Evolutionary conservation across 371 early-diverging fungal genomes (phyloP).

Genomic region (Gilbertella persicaria): DNA sequence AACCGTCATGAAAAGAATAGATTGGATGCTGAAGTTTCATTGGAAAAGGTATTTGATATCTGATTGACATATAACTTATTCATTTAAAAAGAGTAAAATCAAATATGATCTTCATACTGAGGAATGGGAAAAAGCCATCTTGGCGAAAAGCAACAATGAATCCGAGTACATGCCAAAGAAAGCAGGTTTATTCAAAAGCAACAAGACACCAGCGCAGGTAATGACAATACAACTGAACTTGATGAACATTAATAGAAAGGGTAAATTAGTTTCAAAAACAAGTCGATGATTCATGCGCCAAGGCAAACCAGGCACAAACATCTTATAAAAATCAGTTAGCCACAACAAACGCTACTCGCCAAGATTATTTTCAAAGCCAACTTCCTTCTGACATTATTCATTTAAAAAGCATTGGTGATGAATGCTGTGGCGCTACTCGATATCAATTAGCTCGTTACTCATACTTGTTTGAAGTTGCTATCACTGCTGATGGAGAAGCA

Average conservation of each 20-base stretch:
- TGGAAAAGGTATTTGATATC: slow-evolving; percentile 86
- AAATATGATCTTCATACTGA: slow-evolving; percentile 71
- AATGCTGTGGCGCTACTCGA: slow-evolving; percentile 65
- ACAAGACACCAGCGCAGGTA: slow-evolving; percentile 58
- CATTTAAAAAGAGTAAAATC: slow-evolving; percentile 50
- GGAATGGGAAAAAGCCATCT: slow-evolving; percentile 76
- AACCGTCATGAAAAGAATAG: slow-evolving; percentile 63
- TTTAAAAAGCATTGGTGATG: slow-evolving; percentile 71
- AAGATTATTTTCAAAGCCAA: slow-evolving; percentile 61
- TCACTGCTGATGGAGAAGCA: slow-evolving; percentile 60
- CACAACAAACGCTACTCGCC: slow-evolving; percentile 59
- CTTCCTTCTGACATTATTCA: slow-evolving; percentile 51
- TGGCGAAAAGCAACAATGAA: slow-evolving; percentile 56
- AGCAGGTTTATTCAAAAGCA: slow-evolving; percentile 48
- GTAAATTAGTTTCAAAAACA: slow-evolving; percentile 53
- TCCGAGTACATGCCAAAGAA: slow-evolving; percentile 46
- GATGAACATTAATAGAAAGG: slow-evolving; percentile 32
- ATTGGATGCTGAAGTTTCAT: slow-evolving; percentile 62
- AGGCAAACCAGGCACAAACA: slow-evolving; percentile 66
- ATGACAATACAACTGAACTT: slow-evolving; percentile 6
- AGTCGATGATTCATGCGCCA: slow-evolving; percentile 70
- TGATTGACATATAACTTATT: not conserved
- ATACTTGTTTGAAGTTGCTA: slow-evolving; percentile 32
- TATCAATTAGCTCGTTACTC: slow-evolving; percentile 66
- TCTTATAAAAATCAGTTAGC: slow-evolving; percentile 68